Percentiles rank a stretch among this genome's conserved stretches.
Evolutionary conservation across 2,329 filamentous ascomycete species (phyloP).

Genomic region (Alternaria ethzedia): DNA sequence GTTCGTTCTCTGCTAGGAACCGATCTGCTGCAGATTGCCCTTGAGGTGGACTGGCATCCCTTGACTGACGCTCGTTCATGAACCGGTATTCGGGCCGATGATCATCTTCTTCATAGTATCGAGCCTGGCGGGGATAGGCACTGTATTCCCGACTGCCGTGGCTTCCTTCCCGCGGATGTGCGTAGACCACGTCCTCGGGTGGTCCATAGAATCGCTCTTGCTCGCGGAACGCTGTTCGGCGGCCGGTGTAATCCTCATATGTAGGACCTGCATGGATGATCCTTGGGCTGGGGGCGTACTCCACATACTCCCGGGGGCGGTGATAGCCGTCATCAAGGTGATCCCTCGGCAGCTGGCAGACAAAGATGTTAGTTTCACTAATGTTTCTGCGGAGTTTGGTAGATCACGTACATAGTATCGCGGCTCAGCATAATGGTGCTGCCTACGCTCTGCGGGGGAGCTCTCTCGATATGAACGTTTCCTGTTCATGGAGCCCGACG

Average conservation of each 20-base stretch:
- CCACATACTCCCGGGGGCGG: conserved; percentile 35
- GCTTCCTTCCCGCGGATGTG: conserved; percentile 36
- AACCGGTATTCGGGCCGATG: conserved; percentile 31
- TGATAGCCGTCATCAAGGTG: conserved; percentile 37
- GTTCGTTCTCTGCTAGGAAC: conserved; percentile 41
- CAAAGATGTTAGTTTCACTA: conserved; percentile 22
- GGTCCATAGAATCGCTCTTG: conserved; percentile 38
- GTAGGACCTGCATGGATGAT: conserved; percentile 33
- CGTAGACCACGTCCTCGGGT: conserved; percentile 35
- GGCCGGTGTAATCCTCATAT: conserved; percentile 40
- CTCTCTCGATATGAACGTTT: conserved; percentile 32
- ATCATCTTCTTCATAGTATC: conserved; percentile 36
- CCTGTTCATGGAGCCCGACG: conserved; percentile 21
- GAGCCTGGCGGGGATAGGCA: conserved; percentile 34
- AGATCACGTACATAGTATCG: conserved; percentile 45
- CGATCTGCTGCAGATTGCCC: conserved; percentile 43
- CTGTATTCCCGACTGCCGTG: conserved; percentile 34
- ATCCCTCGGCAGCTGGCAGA: conserved; percentile 34
- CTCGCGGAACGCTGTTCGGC: conserved; percentile 42
- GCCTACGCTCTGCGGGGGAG: conserved; percentile 35
- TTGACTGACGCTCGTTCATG: conserved; percentile 26
- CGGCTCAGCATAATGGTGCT: conserved; percentile 38
- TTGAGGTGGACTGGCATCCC: conserved; percentile 28
- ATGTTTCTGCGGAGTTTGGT: conserved; percentile 4
- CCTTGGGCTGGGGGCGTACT: conserved; percentile 38